A percentile compares a stretch with the other conserved stretches of the same genome.
Conservation (phyloP, 768 basidiomycete species). For the Tylopilus rubrobrunneus region DNA sequence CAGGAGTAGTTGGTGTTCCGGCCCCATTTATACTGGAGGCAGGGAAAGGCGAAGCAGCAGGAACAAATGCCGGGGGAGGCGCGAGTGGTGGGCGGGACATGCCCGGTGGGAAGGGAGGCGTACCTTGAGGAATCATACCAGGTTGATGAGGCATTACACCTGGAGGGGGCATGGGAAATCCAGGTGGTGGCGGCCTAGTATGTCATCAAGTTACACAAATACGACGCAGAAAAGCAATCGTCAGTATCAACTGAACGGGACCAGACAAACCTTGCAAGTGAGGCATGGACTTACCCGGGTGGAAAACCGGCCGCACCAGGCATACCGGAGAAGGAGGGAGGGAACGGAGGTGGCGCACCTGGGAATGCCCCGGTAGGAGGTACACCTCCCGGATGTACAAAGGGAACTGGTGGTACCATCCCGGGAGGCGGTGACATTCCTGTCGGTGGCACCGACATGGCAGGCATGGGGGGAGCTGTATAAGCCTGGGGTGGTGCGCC, state of each 20-base stretch:
- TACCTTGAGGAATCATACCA: slow-evolving; percentile 36
- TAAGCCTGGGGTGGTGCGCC: slow-evolving; percentile 75
- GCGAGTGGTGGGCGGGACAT: slow-evolving; percentile 32
- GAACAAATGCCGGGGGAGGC: slow-evolving; percentile 36
- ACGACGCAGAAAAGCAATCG: slow-evolving; percentile 7
- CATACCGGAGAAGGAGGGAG: slow-evolving; percentile 41
- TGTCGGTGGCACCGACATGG: slow-evolving; percentile 22
- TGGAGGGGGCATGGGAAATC: slow-evolving; percentile 48
- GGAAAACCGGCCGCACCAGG: slow-evolving; percentile 51
- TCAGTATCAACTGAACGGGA: slow-evolving; percentile 19
- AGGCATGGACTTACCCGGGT: slow-evolving; percentile 45
- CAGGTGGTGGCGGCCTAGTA: slow-evolving; percentile 48
- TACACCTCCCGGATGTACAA: slow-evolving; percentile 34
- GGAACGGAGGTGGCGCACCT: slow-evolving; percentile 34
- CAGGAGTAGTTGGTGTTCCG: slow-evolving; percentile 13
- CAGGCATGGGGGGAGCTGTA: slow-evolving; percentile 38
- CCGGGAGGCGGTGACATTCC: slow-evolving; percentile 38
- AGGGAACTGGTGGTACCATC: slow-evolving; percentile 38
- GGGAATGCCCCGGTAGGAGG: slow-evolving; percentile 39
- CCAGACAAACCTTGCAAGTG: slow-evolving; percentile 11
- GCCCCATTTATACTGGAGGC: slow-evolving; percentile 22
- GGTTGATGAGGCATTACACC: slow-evolving; percentile 33
- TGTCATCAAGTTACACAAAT: slow-evolving; percentile 9
- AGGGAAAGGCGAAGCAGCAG: slow-evolving; percentile 30
- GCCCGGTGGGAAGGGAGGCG: slow-evolving; percentile 36